phyloP scores from a whole-genome alignment of 768 basidiomycete genomes.

The Mrakia hoshinonis region DNA sequence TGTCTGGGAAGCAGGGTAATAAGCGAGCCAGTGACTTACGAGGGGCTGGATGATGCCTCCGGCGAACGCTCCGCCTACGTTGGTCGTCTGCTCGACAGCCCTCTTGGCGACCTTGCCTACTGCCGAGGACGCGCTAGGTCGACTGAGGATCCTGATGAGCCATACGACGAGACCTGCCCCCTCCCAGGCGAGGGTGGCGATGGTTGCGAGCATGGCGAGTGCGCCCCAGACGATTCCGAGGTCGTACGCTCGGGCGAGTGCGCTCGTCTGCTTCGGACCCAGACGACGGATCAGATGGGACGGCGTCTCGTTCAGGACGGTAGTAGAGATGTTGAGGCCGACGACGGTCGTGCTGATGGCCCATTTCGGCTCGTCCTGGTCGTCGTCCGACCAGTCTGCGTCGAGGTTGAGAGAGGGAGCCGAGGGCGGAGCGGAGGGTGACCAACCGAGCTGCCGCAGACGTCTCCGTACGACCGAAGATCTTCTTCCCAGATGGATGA shows the following conservation, averaged over 20 bases:
- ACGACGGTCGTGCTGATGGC: background rate
- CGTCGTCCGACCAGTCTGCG: background rate
- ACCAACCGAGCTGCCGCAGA: background rate
- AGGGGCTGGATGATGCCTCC: constrained; percentile 12
- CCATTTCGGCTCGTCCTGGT: constrained; percentile 3
- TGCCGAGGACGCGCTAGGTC: background rate
- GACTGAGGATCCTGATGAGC: background rate
- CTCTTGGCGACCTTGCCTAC: background rate
- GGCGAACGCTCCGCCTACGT: background rate
- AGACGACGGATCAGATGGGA: background rate
- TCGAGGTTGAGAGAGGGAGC: background rate
- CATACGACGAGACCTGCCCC: background rate
- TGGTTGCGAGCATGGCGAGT: background rate
- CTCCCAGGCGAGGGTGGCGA: constrained; percentile 10
- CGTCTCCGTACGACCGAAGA: background rate
- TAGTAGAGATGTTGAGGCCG: constrained; percentile 9
- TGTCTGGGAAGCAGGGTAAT: background rate
- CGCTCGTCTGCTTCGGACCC: background rate
- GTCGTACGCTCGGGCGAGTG: constrained; percentile 5
- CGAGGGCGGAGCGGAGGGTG: no score
- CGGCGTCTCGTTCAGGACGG: constrained; percentile 6
- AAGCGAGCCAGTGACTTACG: background rate
- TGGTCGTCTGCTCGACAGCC: background rate
- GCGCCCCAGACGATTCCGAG: constrained; percentile 8
- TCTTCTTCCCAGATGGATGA: background rate